Percentiles rank a stretch among this genome's conserved stretches.
These are phyloP conservation scores for Mangifera indica DNA, from an alignment of 345 rosid genomes.

Conservation along the genomic window DNA sequence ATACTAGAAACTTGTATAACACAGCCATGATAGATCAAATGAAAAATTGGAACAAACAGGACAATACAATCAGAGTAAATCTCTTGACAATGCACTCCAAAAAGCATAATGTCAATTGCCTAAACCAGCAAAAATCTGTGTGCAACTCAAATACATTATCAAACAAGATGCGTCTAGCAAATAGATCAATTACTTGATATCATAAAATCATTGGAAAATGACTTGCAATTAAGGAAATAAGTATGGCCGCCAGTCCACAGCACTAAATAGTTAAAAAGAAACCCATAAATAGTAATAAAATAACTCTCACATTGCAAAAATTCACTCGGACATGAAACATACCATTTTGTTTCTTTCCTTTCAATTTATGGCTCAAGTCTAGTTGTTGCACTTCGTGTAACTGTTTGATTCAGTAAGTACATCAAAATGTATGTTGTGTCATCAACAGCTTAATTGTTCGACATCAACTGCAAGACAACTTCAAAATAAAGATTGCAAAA, in stretches of 20 bases:
- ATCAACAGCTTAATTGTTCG: background rate
- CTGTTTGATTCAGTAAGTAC: slow-evolving; percentile 3
- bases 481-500: background rate
- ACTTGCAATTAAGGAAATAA: background rate
- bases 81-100: background rate
- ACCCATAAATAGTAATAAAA: background rate
- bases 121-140: background rate
- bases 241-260: background rate
- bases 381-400: background rate
- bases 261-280: slow-evolving; percentile 1
- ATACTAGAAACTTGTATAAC: background rate
- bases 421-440: background rate
- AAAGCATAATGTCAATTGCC: background rate
- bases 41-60: background rate
- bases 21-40: background rate
- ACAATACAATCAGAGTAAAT: background rate
- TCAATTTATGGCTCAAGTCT: background rate
- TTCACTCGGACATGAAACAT: background rate
- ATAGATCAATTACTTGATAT: background rate
- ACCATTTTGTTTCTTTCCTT: slow-evolving; percentile 25
- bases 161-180: background rate
- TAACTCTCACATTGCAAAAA: background rate
- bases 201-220: no score
- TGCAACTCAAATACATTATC: background rate
- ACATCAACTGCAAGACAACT: background rate